phyloP scores from a whole-genome alignment of 2,329 filamentous ascomycete species.

The Coniosporium tulheliwenetii region DNA sequence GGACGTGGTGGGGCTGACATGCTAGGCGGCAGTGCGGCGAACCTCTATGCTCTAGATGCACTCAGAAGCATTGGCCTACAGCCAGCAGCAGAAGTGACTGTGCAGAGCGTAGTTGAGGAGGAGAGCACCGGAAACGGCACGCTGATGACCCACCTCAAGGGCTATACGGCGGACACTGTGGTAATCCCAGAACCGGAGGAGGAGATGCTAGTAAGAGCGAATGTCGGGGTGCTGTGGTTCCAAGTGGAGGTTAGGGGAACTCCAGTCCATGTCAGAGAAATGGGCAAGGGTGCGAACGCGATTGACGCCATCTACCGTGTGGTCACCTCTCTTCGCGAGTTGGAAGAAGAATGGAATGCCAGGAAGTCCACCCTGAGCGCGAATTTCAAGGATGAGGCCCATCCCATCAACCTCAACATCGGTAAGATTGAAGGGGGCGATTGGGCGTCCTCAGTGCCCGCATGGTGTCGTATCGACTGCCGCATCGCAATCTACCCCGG shows the following conservation, averaged over 20 bases:
- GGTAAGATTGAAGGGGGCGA: constrained; percentile 10
- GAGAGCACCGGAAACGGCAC: constrained; percentile 10
- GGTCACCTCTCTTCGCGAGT: neutral
- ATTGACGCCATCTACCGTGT: neutral
- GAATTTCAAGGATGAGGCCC: constrained; percentile 1
- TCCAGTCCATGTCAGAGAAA: constrained; percentile 6
- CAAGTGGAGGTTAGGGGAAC: constrained; percentile 8
- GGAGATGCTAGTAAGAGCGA: constrained; percentile 9
- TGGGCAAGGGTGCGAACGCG: constrained; percentile 8
- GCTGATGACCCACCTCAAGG: constrained; percentile 8
- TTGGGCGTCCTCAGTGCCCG: constrained; percentile 10
- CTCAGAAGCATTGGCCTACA: constrained; percentile 8
- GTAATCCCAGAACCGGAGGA: constrained; percentile 9
- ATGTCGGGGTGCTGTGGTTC: constrained; percentile 11
- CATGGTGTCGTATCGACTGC: constrained; percentile 10
- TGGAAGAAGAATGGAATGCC: constrained; percentile 1
- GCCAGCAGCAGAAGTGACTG: constrained; percentile 9
- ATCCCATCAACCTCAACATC: constrained; percentile 9
- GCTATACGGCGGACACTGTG: constrained; percentile 9
- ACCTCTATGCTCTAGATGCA: constrained; percentile 9
- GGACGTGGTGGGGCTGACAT: constrained; percentile 9
- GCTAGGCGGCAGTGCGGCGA: constrained; percentile 8
- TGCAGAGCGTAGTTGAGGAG: constrained; percentile 10
- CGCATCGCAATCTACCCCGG: constrained; percentile 10
- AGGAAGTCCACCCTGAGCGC: neutral